Conservation (phyloP, 1,284 basidiomycete genomes). For the Trametes sp. region DNA sequence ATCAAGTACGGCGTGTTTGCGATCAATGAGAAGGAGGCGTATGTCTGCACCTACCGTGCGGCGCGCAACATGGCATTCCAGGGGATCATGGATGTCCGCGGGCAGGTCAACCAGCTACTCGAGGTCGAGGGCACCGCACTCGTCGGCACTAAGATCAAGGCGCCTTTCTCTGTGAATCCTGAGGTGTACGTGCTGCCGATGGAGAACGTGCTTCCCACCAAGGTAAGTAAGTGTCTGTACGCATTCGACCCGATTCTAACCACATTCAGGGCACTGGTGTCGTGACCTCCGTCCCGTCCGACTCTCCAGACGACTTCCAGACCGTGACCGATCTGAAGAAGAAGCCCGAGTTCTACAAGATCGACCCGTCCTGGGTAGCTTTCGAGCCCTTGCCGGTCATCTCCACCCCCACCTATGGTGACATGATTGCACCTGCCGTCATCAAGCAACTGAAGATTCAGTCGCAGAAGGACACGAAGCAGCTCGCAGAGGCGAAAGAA, state of each 20-base stretch:
- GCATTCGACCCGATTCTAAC: background rate
- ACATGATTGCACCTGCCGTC: constrained; percentile 89
- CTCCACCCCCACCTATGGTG: constrained; percentile 89
- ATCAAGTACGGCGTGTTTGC: constrained; percentile 96
- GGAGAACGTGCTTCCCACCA: constrained; percentile 96
- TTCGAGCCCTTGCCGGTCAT: constrained; percentile 91
- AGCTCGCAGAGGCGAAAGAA: constrained; percentile 96
- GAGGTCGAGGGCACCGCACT: constrained; percentile 84
- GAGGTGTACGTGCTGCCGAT: constrained; percentile 98
- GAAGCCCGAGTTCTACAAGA: constrained; percentile 97
- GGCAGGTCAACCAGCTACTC: constrained; percentile 75
- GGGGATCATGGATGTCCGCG: constrained; percentile 76
- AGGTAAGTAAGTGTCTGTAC: constrained; percentile 53
- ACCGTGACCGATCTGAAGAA: constrained; percentile 94
- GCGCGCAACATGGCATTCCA: constrained; percentile 99
- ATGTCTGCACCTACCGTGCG: constrained; percentile 88
- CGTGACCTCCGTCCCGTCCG: constrained; percentile 97
- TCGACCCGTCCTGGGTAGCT: constrained; percentile 90
- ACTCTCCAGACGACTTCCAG: constrained; percentile 97
- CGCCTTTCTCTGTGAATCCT: constrained; percentile 84
- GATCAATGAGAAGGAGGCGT: constrained; percentile 88
- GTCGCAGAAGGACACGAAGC: constrained; percentile 93
- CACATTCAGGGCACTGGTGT: constrained; percentile 88
- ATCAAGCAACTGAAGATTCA: constrained; percentile 94
- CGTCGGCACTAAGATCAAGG: constrained; percentile 91